These are phyloP conservation scores for Daldinia grandis DNA, from an alignment of 495 filamentous ascomycete species.

Conservation along the genomic window DNA sequence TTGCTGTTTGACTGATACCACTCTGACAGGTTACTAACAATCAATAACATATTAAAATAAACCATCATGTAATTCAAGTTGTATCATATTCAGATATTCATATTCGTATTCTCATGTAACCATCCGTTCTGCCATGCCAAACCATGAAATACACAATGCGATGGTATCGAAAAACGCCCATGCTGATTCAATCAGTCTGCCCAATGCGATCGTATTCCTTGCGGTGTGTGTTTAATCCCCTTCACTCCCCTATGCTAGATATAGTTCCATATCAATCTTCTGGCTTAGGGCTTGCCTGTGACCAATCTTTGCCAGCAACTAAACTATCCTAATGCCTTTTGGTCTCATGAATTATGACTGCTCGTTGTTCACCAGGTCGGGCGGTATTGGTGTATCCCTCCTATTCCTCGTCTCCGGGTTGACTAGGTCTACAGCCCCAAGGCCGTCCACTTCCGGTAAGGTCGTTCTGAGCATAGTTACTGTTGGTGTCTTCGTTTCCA, in stretches of 20 bases:
- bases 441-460: slow-evolving; percentile 1
- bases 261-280: background rate
- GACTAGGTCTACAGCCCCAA: slow-evolving; percentile 22
- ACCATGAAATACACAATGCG: slow-evolving; percentile 25
- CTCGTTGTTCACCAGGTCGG: slow-evolving; percentile 19
- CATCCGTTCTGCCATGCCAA: slow-evolving; percentile 6
- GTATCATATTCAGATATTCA: slow-evolving; percentile 10
- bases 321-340: background rate
- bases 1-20: background rate
- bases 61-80: background rate
- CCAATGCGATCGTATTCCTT: slow-evolving; percentile 30
- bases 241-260: background rate
- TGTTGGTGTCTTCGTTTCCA: slow-evolving; percentile 50
- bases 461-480: slow-evolving; percentile 19
- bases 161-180: slow-evolving; percentile 40
- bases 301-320: background rate
- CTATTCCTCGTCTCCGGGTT: slow-evolving; percentile 21
- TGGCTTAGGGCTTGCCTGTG: background rate
- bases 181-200: slow-evolving; percentile 22
- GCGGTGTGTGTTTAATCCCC: slow-evolving; percentile 32
- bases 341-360: background rate
- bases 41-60: no score
- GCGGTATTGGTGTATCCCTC: slow-evolving; percentile 41
- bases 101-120: slow-evolving; percentile 16
- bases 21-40: no score